Evolutionary conservation across 2,329 filamentous ascomycete genomes (phyloP).

Genomic region (Hyphodiscus sp.): DNA sequence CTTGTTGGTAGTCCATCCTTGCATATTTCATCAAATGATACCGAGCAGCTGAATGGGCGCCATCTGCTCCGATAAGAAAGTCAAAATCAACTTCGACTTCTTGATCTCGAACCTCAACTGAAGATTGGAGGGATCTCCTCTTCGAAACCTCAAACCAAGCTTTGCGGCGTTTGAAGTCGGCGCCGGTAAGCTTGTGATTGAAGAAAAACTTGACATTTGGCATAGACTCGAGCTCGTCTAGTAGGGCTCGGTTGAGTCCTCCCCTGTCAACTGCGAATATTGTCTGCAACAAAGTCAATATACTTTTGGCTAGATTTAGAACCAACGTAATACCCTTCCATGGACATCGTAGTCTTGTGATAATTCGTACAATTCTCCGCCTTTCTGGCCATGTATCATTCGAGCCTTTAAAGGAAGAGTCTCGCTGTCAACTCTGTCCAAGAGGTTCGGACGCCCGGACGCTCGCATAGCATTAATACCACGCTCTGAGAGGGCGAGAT

Average conservation of each 20-base stretch:
- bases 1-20: conserved; percentile 83
- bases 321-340: conserved; percentile 57
- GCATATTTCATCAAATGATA: conserved; percentile 96
- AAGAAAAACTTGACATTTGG: conserved; percentile 91
- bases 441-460: conserved; percentile 58
- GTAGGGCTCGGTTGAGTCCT: conserved; percentile 72
- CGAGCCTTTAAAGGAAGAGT: conserved; percentile 92
- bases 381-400: conserved; percentile 79
- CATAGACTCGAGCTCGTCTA: conserved; percentile 76
- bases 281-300: conserved; percentile 42
- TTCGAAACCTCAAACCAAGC: conserved; percentile 76
- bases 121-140: conserved; percentile 26
- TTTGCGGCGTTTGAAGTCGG: conserved; percentile 70
- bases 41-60: conserved; percentile 84
- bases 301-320: background rate
- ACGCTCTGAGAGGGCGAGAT: conserved; percentile 86
- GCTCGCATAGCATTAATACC: conserved; percentile 82
- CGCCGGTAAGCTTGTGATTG: conserved; percentile 86
- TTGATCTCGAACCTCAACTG: conserved; percentile 22
- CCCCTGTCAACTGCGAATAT: conserved; percentile 84
- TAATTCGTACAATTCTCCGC: conserved; percentile 65
- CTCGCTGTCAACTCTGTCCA: conserved; percentile 66
- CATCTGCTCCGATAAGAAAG: conserved; percentile 89
- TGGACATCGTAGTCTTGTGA: conserved; percentile 88
- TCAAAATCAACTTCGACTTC: conserved; percentile 87